Evolutionary conservation across 2,329 filamentous ascomycete genomes (phyloP).

Genomic region (Sporothrix pallida): DNA sequence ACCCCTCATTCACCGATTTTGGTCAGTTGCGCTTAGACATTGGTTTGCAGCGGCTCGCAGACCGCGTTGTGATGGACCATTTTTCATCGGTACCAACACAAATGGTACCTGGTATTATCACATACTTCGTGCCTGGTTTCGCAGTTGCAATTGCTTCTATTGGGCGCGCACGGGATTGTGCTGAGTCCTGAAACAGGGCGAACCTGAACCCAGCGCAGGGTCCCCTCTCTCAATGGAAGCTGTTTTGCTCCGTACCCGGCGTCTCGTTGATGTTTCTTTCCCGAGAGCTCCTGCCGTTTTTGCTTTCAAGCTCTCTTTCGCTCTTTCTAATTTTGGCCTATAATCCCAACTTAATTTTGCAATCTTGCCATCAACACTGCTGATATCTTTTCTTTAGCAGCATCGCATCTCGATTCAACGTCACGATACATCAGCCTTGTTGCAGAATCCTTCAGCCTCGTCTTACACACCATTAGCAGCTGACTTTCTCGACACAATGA

Average conservation of each 20-base stretch:
- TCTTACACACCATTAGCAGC: neutral
- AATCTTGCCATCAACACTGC: neutral
- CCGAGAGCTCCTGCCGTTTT: neutral
- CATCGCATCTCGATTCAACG: neutral
- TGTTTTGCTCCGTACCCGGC: slow-evolving; percentile 1
- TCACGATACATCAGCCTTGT: neutral
- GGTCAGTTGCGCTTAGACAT: neutral
- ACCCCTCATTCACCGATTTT: too few species aligned
- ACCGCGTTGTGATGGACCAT: slow-evolving; percentile 11
- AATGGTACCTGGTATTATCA: neutral
- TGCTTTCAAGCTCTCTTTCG: neutral
- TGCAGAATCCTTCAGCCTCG: neutral
- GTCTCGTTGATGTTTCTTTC: slow-evolving; percentile 13
- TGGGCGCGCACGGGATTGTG: slow-evolving; percentile 20
- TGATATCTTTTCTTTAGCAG: neutral
- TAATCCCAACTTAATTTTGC: neutral
- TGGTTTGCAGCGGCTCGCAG: neutral
- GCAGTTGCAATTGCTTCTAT: slow-evolving; percentile 4
- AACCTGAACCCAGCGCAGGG: slow-evolving; percentile 12
- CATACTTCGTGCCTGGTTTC: too few species aligned
- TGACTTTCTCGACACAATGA: slow-evolving; percentile 31
- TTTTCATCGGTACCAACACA: neutral
- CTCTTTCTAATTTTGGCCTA: neutral
- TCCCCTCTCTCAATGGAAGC: slow-evolving; percentile 23
- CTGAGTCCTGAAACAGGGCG: slow-evolving; percentile 31